Base-by-base conservation (phyloP, 2,329 filamentous ascomycete genomes). In the Aspergillus uvarum region DNA sequence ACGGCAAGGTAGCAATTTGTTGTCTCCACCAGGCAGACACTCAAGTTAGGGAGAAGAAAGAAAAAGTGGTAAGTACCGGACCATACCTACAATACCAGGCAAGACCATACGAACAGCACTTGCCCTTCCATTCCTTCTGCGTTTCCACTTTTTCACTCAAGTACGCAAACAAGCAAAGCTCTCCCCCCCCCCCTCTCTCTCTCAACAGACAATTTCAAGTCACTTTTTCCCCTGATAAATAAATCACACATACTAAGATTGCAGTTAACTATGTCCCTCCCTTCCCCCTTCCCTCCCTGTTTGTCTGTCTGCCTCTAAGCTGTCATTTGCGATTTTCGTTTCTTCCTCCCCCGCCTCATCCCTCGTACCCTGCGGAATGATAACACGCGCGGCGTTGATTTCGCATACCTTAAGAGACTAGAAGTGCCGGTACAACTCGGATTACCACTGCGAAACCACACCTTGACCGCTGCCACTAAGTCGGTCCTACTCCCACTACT, bases 381-480 rank as follows among this genome's bases (percentile, higher is more conserved):
- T n/a, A 44, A 12, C 38, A 44, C 38, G 38, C 38, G 26, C 26
- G 26, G 7, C 26, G 38, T 44, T 44, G 16, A 7, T 10, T 6
- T n/a, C 16, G 16, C 38, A 44, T 44, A 19, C 38, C 38, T 44
- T 44, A 19, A n/a, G 14, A 44, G 38, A 44, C n/a, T 44, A n/a
- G 38, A 44, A 44, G 38, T 44, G 38, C 38, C 38, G 38, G n/a
- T 44, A 44, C 38, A 19, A 42, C 38, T 44, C 16, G 38, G 38
- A 19, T 44, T 44, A 44, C 38, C 38, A 44, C 14, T 16, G 38
- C 38, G 16, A 16, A 42, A 44, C 38, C 38, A 44, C 38, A 63
- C 54, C 62, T 67, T 68, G 63, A 66, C 60, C 61, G 62, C 64
- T 63, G 60, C 61, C 59, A 59, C 51, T 24, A 50, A 35, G 38